Percentiles rank a stretch among this genome's conserved stretches.
Evolutionary conservation across 179 eudicot genomes (phyloP).

Genomic region (Silene noctiflora): DNA sequence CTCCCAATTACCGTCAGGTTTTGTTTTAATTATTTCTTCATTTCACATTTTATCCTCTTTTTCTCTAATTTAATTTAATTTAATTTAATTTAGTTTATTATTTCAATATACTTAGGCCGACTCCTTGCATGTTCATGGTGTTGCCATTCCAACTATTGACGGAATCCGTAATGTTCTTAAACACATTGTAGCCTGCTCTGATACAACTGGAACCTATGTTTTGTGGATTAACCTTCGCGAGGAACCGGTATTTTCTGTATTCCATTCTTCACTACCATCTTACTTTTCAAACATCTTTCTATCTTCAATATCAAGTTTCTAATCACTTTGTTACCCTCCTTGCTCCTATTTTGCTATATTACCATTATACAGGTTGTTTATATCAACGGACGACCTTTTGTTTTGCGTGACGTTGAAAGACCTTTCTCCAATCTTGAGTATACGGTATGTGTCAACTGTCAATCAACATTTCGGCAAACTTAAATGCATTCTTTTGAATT

Average conservation of each 20-base stretch:
- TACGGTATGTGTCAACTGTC: slow-evolving; percentile 55
- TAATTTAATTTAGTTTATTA: too few species aligned
- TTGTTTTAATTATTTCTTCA: not conserved
- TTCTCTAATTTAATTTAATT: not conserved
- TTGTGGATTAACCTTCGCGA: slow-evolving; percentile 96
- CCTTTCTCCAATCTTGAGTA: slow-evolving; percentile 97
- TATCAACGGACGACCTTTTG: slow-evolving; percentile 95
- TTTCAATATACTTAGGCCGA: slow-evolving; percentile 64
- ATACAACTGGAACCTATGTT: slow-evolving; percentile 26
- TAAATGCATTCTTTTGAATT: not conserved
- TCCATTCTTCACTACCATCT: not conserved
- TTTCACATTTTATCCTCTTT: not conserved
- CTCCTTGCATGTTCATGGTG: slow-evolving; percentile 81
- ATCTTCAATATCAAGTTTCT: not conserved
- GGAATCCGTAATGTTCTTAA: slow-evolving; percentile 85
- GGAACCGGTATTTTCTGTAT: slow-evolving; percentile 57
- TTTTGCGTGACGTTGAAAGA: slow-evolving; percentile 93
- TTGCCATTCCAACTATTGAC: slow-evolving; percentile 87
- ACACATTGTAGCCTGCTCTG: slow-evolving; percentile 39
- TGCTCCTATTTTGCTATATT: not conserved
- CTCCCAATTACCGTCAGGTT: slow-evolving; percentile 94
- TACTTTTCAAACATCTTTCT: not conserved
- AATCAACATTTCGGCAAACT: too few species aligned
- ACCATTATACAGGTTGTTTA: slow-evolving; percentile 62
- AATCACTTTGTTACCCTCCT: too few species aligned